Evolutionary conservation across 164 flowering plant genomes (phyloP).

Genomic region (Hamamelis virginiana): DNA sequence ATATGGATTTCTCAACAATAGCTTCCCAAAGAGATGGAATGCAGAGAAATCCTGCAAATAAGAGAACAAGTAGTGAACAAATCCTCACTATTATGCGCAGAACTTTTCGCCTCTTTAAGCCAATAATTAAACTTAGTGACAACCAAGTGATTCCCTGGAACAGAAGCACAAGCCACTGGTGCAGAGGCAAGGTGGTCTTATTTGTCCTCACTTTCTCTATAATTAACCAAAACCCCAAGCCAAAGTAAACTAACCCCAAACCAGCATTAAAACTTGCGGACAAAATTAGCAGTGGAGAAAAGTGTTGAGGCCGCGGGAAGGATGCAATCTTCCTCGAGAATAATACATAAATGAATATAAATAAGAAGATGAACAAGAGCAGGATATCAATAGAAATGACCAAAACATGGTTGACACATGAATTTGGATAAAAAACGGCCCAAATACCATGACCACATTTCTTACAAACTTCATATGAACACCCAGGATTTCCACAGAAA

Average conservation of each 20-base stretch:
- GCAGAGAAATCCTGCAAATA: conserved; percentile 41
- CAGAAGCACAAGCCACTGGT: conserved; percentile 41
- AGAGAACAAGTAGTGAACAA: conserved; percentile 31
- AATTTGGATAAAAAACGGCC: conserved; percentile 25
- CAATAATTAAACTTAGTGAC: conserved; percentile 26
- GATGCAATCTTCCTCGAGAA: conserved; percentile 6
- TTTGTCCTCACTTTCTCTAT: conserved; percentile 18
- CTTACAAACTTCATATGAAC: conserved; percentile 13
- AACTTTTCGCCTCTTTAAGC: conserved; percentile 22
- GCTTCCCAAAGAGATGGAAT: conserved; percentile 32
- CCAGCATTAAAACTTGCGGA: conserved; percentile 37
- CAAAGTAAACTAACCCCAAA: conserved; percentile 43
- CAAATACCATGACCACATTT: conserved; percentile 20
- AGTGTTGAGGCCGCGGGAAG: conserved; percentile 4
- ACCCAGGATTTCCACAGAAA: conserved; percentile 40
- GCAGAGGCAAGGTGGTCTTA: conserved; percentile 30
- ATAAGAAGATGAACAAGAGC: conserved; percentile 33
- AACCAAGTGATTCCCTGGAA: conserved; percentile 60
- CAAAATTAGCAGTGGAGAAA: conserved; percentile 14
- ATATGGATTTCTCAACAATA: conserved; percentile 13
- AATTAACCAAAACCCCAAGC: conserved; percentile 41
- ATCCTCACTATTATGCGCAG: conserved; percentile 26
- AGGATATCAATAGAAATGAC: conserved; percentile 37
- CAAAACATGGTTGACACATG: conserved; percentile 45
- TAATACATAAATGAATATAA: conserved; percentile 20